These are phyloP conservation scores for Paramyrothecium sp. DNA, from an alignment of 2,329 filamentous ascomycete genomes.

Conservation along the genomic window DNA sequence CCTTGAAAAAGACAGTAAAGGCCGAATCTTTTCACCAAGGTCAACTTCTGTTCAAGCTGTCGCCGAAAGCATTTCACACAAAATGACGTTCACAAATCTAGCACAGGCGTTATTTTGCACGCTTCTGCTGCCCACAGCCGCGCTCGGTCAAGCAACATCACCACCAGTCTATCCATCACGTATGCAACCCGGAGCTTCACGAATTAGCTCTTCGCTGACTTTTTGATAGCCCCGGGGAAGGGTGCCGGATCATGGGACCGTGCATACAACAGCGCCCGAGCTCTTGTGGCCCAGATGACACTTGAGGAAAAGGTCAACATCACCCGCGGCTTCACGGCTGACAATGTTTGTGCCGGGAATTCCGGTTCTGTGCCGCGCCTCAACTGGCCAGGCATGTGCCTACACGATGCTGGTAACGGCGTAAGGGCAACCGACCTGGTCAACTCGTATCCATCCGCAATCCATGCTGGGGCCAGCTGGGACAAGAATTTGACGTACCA, in stretches of 20 bases:
- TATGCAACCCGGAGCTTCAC: not conserved
- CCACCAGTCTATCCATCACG: conserved; percentile 23
- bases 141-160: conserved; percentile 9
- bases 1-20: not conserved
- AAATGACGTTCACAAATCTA: no score
- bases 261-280: conserved; percentile 57
- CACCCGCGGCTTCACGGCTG: conserved; percentile 51
- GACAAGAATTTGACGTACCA: conserved; percentile 51
- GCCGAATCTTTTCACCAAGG: not conserved
- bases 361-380: conserved; percentile 44
- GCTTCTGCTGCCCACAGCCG: conserved; percentile 5
- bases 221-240: conserved; percentile 24
- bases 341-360: conserved; percentile 48
- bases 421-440: conserved; percentile 47
- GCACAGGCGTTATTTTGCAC: not conserved
- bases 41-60: no score
- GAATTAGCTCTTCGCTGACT: not conserved
- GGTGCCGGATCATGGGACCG: conserved; percentile 47
- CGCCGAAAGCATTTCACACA: no score
- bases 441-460: conserved; percentile 44
- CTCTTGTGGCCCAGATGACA: conserved; percentile 60
- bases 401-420: conserved; percentile 50
- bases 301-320: conserved; percentile 62
- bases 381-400: conserved; percentile 44
- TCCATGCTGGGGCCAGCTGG: conserved; percentile 52